Conservation (phyloP, 2,329 filamentous ascomycete genomes). For the Exophiala oligosperma region DNA sequence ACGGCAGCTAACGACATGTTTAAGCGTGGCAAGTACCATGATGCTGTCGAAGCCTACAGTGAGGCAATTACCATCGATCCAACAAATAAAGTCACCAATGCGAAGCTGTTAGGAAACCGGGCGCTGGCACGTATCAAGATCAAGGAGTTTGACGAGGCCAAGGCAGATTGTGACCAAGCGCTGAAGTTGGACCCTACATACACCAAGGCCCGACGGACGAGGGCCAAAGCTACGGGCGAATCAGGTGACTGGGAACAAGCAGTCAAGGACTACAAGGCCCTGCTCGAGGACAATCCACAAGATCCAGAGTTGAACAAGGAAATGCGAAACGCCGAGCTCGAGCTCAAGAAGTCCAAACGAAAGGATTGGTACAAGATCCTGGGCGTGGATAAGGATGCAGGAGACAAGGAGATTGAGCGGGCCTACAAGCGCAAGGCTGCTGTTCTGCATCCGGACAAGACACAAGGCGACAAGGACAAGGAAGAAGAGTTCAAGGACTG, state of each 20-base stretch:
- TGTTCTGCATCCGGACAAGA: conserved; percentile 96
- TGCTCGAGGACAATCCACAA: conserved; percentile 78
- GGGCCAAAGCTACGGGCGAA: conserved; percentile 83
- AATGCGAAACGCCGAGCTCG: conserved; percentile 84
- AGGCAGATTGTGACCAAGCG: conserved; percentile 82
- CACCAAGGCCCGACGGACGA: conserved; percentile 87
- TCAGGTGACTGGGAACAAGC: conserved; percentile 91
- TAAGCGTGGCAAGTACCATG: conserved; percentile 77
- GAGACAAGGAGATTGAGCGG: conserved; percentile 86
- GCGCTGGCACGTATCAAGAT: conserved; percentile 78
- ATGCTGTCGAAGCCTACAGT: conserved; percentile 82
- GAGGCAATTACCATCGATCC: conserved; percentile 83
- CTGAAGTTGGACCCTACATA: conserved; percentile 81
- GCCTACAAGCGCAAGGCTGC: conserved; percentile 95
- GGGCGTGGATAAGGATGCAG: conserved; percentile 79
- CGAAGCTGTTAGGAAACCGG: conserved; percentile 91
- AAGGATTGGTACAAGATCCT: conserved; percentile 99
- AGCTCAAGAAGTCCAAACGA: conserved; percentile 94
- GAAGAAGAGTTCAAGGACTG: conserved; percentile 97
- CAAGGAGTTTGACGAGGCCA: conserved; percentile 78
- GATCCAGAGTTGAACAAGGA: conserved; percentile 82
- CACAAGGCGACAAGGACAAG: conserved; percentile 78
- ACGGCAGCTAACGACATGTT: conserved; percentile 89
- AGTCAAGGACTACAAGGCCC: conserved; percentile 81
- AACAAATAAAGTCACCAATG: conserved; percentile 85